Base-by-base conservation (phyloP, 225 moss, liverwort and hornwort genomes). In the Antitrichia curtipendula region DNA sequence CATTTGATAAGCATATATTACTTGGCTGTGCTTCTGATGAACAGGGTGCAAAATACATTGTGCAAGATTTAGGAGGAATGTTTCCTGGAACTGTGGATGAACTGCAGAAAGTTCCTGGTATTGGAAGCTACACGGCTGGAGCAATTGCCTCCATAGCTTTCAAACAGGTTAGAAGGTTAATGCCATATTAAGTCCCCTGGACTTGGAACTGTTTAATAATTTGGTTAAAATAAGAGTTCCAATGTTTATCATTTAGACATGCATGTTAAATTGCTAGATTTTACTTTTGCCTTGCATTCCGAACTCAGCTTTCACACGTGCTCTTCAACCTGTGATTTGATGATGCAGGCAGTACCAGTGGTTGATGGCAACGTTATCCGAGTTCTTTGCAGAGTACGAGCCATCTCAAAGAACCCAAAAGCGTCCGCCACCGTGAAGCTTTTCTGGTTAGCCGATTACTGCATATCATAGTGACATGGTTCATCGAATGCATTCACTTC, bases 341-440 rank as follows among this genome's bases (percentile, higher is more conserved):
- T 81, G 86, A 86, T 93, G 90, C 97, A 99, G 99, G 94, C 94
- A 80, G 98, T 97, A 63, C 96, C 99, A 76, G 90, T 97, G 59
- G 99, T 99, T 81, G 98, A 99, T 93, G 99, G 99, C 88, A 99
- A 99, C 78, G 95, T 99, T 41, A 89, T 97, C 83, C 96, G 99
- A 81, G 97, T 99, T 82, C 91, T 99, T 65, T 96, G 96, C 87
- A 96, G 99, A 82, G 78, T 96, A 31, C 91, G 95, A 88, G 97
- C 96, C 84, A 94, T 99, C 72, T 90, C 95, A 57, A 89, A 85
- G 75, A 97, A 94, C 86, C 99, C 99, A 4, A 97, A 97, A 88
- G 88, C 92, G 70, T 90, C 95, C 28, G 89, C 85, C 52, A 92
- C 99, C 60, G 90, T 96, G 64, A 99, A 97, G 90, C 92, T 92